Evolutionary conservation across 768 basidiomycete genomes (phyloP), one percentile per base, ranked within the genome.

Genomic region (Plicaturopsis crispa): DNA sequence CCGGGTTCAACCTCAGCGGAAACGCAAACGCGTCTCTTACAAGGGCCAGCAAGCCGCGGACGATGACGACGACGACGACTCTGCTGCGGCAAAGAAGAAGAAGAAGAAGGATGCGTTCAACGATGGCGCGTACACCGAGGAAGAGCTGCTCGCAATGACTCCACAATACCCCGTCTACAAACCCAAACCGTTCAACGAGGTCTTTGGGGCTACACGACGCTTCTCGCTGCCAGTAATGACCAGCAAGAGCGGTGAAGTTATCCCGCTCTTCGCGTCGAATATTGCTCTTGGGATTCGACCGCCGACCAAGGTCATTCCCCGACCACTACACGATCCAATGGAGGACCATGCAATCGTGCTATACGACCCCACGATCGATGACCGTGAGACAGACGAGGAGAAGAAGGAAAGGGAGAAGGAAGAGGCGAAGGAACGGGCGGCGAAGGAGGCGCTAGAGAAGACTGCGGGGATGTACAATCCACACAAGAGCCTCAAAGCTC

Each of bases 251-350:
- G 88, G 90, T 2, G 69, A 77, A 28, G 44, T 72, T 10, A 63
- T 92, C 3, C 51, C 63, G 2, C 68, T 77, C 7, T 45, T 71
- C 3, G 63, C 75, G 4, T 77, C 86, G 0, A 78, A 86, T 49
- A 68, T 72, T 2, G 80, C 91, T 8, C 77, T 99, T 4, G 96
- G 96, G 19, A 80, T 87, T 38, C 78, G 92, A 10, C 84, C 88
- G 0, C 80, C 77, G 40, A 70, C 82, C 0, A 84, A 76, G 48
- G 62, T 96, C 42, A 73, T 85, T 35, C 96, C 96, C 13, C 73
- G 93, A 16, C 96, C 96, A 4, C 65, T 97, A n/a, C 84, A 93
- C 50, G 91, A 99, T 55, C 96, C 93, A 1, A 93, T 99, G 87
- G 80, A 86, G 35, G 92, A 98, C 50, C 93, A 97, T 59, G 92